Base-by-base conservation (phyloP, 257 asterid genomes). In the Solanum bukasovii region DNA sequence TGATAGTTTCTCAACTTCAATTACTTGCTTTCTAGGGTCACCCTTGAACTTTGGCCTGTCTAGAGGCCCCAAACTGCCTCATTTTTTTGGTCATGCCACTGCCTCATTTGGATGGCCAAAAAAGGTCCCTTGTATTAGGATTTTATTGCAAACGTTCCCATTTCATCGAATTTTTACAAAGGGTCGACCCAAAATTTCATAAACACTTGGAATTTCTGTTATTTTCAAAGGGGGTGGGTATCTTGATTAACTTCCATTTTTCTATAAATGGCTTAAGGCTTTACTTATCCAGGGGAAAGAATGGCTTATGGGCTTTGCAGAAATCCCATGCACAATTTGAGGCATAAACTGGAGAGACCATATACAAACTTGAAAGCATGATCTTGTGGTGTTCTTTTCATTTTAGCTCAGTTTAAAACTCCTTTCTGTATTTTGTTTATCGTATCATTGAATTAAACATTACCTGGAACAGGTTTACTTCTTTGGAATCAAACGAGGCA, bases 401-500 rank as follows among this genome's bases (percentile, higher is more conserved):
- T 27, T 49, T 81, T 46, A 27, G 29, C 42, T 9, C 85, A 46
- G 27, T 46, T 46, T 46, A 8, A 46, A 27, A 27, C 25, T 81
- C 25, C 68, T 81, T 23, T 81, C 68, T 81, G 20, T 81, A 81
- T 18, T 81, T 25, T 46, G 18, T 27, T 79, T 46, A 29, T 81
- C 20, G 7, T 75, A 81, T 81, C 14, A 29, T 12, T 46, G 42
- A 46, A 81, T 5, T 29, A n/a, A 85, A 40, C 78, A 68, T 85
- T 85, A 9, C 8, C 71, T 78, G 75, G 86, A 91, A 88, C 85
- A 97, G 99, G 99, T 63, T 91, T 95, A 90, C 94, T 94, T 89
- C 98, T 94, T 68, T 97, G 99, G 98, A 96, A 92, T 87, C 98
- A 96, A 83, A 94, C 94, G 11, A 93, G 99, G 92, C 94, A 93